Conservation (phyloP, 768 basidiomycete genomes). For the Boletellus sp. region DNA sequence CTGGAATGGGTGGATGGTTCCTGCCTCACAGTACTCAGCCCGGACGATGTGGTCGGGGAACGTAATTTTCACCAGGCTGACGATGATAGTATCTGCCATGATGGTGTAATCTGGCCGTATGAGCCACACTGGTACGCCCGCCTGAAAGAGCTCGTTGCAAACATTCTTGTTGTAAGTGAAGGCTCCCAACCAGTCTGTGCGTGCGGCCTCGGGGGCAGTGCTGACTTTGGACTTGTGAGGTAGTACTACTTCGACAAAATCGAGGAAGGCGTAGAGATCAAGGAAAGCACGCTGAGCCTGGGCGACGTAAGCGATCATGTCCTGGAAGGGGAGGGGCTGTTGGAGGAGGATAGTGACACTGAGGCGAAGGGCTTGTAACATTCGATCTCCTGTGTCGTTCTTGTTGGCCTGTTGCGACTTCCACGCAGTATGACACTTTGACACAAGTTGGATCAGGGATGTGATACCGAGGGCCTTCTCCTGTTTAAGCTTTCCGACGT, state of each 20-base stretch:
- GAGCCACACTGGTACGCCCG: constrained; percentile 12
- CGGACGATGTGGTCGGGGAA: not conserved
- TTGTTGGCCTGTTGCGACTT: not conserved
- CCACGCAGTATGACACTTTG: not conserved
- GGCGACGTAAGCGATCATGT: not conserved
- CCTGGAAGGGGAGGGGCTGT: not conserved
- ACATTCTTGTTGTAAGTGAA: no score
- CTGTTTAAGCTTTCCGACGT: not conserved
- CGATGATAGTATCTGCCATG: constrained; percentile 1
- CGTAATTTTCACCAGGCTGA: not conserved
- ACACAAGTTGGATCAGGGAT: not conserved
- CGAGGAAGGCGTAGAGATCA: not conserved
- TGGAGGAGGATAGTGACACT: not conserved
- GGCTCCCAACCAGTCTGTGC: no score
- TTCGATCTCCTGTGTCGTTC: not conserved
- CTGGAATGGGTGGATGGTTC: no score
- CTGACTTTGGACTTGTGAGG: no score
- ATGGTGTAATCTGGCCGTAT: not conserved
- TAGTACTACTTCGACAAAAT: no score
- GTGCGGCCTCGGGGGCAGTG: no score
- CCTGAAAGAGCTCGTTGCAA: constrained; percentile 2
- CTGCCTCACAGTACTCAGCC: not conserved
- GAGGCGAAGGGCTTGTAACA: not conserved
- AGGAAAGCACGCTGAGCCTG: not conserved
- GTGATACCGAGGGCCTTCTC: not conserved